Conservation (phyloP, 2,329 filamentous ascomycete genomes). For the Gaeumannomyces sp. region DNA sequence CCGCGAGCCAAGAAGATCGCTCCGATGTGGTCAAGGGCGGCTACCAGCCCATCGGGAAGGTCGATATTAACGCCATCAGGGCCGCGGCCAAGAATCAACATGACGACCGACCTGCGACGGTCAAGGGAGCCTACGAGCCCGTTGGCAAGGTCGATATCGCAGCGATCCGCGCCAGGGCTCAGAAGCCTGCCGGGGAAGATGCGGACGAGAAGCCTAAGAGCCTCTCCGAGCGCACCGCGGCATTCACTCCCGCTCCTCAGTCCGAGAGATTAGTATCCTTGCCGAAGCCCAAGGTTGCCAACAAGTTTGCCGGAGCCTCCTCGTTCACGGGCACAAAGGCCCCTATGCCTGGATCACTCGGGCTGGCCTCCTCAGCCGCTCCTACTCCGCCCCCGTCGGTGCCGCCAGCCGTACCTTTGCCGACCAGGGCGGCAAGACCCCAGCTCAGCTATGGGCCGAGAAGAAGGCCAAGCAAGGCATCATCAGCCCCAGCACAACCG, state of each 20-base stretch:
- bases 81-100: slow-evolving; percentile 61
- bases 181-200: slow-evolving; percentile 49
- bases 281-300: slow-evolving; percentile 91
- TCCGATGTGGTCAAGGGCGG: slow-evolving; percentile 71
- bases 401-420: slow-evolving; percentile 89
- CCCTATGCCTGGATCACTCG: slow-evolving; percentile 65
- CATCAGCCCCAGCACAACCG: slow-evolving; percentile 32
- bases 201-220: slow-evolving; percentile 46
- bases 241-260: slow-evolving; percentile 53
- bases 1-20: slow-evolving; percentile 36
- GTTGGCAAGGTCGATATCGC: slow-evolving; percentile 96
- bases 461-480: slow-evolving; percentile 78
- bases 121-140: slow-evolving; percentile 92
- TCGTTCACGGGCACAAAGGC: slow-evolving; percentile 82
- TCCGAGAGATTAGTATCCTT: slow-evolving; percentile 79
- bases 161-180: slow-evolving; percentile 79
- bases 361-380: slow-evolving; percentile 55
- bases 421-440: slow-evolving; percentile 90
- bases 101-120: slow-evolving; percentile 75
- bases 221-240: slow-evolving; percentile 68
- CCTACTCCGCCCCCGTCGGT: slow-evolving; percentile 59
- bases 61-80: slow-evolving; percentile 91
- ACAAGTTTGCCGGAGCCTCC: slow-evolving; percentile 69
- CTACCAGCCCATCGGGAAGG: slow-evolving; percentile 92
- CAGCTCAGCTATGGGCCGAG: slow-evolving; percentile 94